These are phyloP conservation scores for Termitomyces sp. DNA, from an alignment of 768 basidiomycete genomes.

Conservation along the genomic window DNA sequence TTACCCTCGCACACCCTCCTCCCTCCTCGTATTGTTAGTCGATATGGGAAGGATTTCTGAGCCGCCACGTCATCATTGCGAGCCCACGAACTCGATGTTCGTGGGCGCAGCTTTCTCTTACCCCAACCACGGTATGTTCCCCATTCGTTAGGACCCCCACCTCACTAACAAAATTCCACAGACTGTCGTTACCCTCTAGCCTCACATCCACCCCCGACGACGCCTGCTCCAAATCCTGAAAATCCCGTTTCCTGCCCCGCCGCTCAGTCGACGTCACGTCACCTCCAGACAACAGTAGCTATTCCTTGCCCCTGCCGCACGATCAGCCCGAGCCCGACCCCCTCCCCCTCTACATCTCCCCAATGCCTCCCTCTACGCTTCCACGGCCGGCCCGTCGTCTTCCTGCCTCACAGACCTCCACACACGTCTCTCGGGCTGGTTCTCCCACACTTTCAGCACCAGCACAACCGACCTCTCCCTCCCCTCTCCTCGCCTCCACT, in stretches of 20 bases:
- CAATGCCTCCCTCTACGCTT: slow-evolving; percentile 34
- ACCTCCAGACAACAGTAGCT: too few species aligned
- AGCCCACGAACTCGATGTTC: too few species aligned
- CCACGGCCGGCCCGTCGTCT: slow-evolving; percentile 32
- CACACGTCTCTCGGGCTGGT: slow-evolving; percentile 75
- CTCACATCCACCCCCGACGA: slow-evolving; percentile 27
- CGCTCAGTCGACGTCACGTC: slow-evolving; percentile 8
- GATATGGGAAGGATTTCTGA: too few species aligned
- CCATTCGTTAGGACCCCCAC: too few species aligned
- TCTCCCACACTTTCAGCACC: slow-evolving; percentile 71
- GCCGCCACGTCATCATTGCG: too few species aligned
- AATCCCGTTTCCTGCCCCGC: slow-evolving; percentile 29
- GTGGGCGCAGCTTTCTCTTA: too few species aligned
- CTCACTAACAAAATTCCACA: too few species aligned
- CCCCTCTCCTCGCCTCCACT: slow-evolving; percentile 48
- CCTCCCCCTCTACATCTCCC: slow-evolving; percentile 20
- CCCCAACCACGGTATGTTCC: too few species aligned
- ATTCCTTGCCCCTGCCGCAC: slow-evolving; percentile 46
- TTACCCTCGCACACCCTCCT: too few species aligned
- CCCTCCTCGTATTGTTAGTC: too few species aligned
- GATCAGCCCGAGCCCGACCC: slow-evolving; percentile 34
- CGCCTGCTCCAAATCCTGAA: slow-evolving; percentile 24
- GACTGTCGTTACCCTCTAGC: too few species aligned
- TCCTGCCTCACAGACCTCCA: slow-evolving; percentile 60
- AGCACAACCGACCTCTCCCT: slow-evolving; percentile 73